Conservation (phyloP, 1,284 basidiomycete species). For the Entoloma clypeatum region DNA sequence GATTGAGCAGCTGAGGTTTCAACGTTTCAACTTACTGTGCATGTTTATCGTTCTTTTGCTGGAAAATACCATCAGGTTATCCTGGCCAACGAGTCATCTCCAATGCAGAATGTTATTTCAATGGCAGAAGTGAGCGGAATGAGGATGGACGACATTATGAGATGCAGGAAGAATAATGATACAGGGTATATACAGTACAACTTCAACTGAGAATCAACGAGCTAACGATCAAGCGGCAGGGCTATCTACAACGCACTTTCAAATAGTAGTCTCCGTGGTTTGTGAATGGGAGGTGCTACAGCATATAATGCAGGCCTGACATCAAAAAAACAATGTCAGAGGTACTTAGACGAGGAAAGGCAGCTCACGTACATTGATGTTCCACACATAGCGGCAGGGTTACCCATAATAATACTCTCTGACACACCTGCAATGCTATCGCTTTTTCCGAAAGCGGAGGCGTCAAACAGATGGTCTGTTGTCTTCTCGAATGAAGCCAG, state of each 20-base stretch:
- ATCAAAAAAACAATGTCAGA: conserved; percentile 1
- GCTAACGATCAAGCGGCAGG: too few relatives aligned
- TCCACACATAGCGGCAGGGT: conserved; percentile 92
- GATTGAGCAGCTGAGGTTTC: too few relatives aligned
- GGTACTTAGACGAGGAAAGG: not conserved
- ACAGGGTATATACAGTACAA: too few relatives aligned
- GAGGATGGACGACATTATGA: too few relatives aligned
- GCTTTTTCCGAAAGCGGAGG: conserved; percentile 93
- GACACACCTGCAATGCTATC: conserved; percentile 96
- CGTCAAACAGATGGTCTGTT: conserved; percentile 98
- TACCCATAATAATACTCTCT: conserved; percentile 99
- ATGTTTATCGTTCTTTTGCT: too few relatives aligned
- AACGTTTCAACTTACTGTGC: too few relatives aligned
- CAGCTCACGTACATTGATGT: conserved; percentile 79
- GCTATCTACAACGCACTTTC: conserved; percentile 32
- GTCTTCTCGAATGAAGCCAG: conserved; percentile 99
- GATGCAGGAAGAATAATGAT: too few relatives aligned
- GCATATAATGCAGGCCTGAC: conserved; percentile 36
- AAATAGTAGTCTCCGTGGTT: conserved; percentile 37
- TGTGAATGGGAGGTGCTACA: conserved; percentile 31
- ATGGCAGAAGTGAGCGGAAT: too few relatives aligned
- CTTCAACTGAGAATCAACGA: too few relatives aligned
- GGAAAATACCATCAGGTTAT: too few relatives aligned
- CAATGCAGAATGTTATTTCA: too few relatives aligned
- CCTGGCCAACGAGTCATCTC: too few relatives aligned